Evolutionary conservation across 306 rosid species (phyloP).

Genomic region (Dalbergia cultrata): DNA sequence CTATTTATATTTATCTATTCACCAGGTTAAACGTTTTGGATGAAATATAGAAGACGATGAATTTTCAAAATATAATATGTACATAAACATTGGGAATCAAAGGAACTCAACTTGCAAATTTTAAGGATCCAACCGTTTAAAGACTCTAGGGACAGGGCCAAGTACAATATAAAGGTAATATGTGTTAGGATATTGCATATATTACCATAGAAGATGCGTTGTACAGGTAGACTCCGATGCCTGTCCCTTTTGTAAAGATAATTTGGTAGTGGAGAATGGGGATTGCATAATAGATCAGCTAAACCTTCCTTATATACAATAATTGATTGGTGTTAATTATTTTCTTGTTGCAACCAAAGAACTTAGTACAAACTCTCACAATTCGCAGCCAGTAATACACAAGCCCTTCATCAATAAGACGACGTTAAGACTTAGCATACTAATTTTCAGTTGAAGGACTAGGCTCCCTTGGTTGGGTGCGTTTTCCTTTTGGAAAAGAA

Average conservation of each 20-base stretch:
- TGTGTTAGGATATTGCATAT: too few relatives aligned
- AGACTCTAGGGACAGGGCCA: too few relatives aligned
- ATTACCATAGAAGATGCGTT: too few relatives aligned
- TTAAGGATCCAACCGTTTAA: too few relatives aligned
- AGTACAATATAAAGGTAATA: too few relatives aligned
- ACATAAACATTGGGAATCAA: too few relatives aligned
- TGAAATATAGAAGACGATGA: too few relatives aligned
- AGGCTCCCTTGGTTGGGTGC: slow-evolving; percentile 55
- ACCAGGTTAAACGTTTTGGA: too few relatives aligned
- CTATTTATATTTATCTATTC: too few relatives aligned
- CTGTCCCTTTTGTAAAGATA: background rate
- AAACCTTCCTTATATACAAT: slow-evolving; percentile 34
- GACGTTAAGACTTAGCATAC: background rate
- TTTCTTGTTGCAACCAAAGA: slow-evolving; percentile 33
- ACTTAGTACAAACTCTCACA: slow-evolving; percentile 35
- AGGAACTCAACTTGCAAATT: too few relatives aligned
- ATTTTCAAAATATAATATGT: too few relatives aligned
- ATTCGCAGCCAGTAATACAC: slow-evolving; percentile 12
- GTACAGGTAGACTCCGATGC: background rate
- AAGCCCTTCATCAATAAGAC: slow-evolving; percentile 16
- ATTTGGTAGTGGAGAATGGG: background rate
- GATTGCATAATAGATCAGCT: slow-evolving; percentile 19
- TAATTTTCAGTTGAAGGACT: slow-evolving; percentile 40
- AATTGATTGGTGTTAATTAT: slow-evolving; percentile 23
- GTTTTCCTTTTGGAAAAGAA: slow-evolving; percentile 81